Evolutionary conservation across 164 flowering plant species (phyloP), one percentile per base, ranked within the genome.

Genomic region (Saururus chinensis): DNA sequence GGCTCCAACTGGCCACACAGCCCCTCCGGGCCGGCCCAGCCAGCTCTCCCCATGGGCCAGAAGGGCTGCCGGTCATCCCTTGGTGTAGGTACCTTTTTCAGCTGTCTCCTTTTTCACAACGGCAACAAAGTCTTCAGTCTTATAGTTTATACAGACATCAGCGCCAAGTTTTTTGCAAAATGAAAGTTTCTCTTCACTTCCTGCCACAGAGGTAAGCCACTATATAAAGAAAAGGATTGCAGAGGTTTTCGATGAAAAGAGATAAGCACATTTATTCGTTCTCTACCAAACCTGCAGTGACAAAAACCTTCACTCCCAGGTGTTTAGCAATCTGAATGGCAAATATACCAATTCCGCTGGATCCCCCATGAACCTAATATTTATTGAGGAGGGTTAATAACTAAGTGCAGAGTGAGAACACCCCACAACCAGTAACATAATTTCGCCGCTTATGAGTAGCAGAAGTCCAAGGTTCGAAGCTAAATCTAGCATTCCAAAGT

Each of bases 301-400:
- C 83, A 72, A 93, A 85, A 13, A 89, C 98, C 70, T 68, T 82
- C 14, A 67, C 82, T 64, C 97, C 96, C 41, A 11, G 63, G 70
- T 75, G 74, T 64, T 88, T 88, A 53, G 97, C 98, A 14, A 89
- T 81, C 79, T 93, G 96, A 75, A 93, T 81, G 0, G 92, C 97
- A 79, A 93, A 93, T 20, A 90, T 89, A 37, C 98, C 96, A 58
- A 93, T 93, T 64, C 98, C 97, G 69, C 97, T 89, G 45, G 98
- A 89, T 35, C 97, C 98, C 25, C 92, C 98, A 73, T 93, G 97
- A 73, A 88, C 66, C 96, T 86, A 80, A 68, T 72, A 72, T 51
- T 53, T 37, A 4, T 41, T 41, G 42, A n/a, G 2, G 37, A 6
- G 37, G 37, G 4, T 30, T 30, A 30, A 30, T 30, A 30, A 30